Evolutionary conservation across 2,329 filamentous ascomycete genomes (phyloP), one percentile per base, ranked within the genome.

Genomic region (Chrysoporthe puriensis): DNA sequence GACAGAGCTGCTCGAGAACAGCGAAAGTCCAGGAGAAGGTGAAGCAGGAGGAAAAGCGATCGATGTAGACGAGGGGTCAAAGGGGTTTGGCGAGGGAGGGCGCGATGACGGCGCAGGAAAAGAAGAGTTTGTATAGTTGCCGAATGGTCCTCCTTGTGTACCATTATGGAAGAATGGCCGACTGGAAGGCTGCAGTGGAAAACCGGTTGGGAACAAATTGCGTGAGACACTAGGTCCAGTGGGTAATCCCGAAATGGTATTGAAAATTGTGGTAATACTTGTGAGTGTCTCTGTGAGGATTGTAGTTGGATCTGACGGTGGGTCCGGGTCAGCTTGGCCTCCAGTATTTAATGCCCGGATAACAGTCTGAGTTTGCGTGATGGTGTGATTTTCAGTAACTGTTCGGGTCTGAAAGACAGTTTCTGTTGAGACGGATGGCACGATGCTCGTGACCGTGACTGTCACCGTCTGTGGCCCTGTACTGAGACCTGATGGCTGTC

Each of bases 321-420:
- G 34, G 7, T 32, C 21, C 26, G 32, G 34, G 7, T 32, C 21
- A 14, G 21, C 1, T 18, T 43, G 21, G n/a, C 50, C 46, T 6
- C 50, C 60, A 34, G 65, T 48, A 50, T 62, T 56, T 16, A 66
- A 9, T 9, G 68, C 67, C 62, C 62, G 36, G 6, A 59, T 26
- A 46, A 44, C 9, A 18, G 4, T 42, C 18, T 34, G 63, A 32
- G 43, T 57, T 56, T 54, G 34, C 5, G 18, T 64, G 57, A 42
- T 52, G 4, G 50, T 21, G 18, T 48, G 58, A 8, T 26, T 44
- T 16, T 61, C n/a, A 18, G 43, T 43, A n/a, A 66, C 63, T 42
- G 66, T 68, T 26, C 57, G 8, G 7, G 52, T 56, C 26, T 21
- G 50, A 21, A 44, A 48, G 58, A 57, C 26, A n/a, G 13, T 26